Evolutionary conservation across 768 basidiomycete genomes (phyloP), one percentile per base, ranked within the genome.

Genomic region (Pleurotus pulmonarius): DNA sequence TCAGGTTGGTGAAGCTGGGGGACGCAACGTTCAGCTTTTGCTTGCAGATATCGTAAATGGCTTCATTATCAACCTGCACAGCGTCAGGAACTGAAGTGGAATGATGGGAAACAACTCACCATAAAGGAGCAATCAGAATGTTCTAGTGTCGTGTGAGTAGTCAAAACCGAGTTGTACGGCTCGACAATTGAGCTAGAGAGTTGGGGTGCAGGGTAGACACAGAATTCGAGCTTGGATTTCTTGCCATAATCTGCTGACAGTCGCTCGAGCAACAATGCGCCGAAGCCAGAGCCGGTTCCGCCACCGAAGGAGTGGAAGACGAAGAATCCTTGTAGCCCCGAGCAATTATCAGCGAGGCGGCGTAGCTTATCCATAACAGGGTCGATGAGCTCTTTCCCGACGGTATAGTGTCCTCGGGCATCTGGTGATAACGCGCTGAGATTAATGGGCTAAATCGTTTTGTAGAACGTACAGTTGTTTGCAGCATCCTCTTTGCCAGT

Each of bases 251-350:
- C 96, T 57, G 89, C 90, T 15, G 95, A 95, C 52, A 99, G 86
- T 62, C 91, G 87, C 76, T 98, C 96, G 58, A 99, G 86, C 52
- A 98, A 83, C 63, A 98, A 85, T 51, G 96, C 94, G 66, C 96
- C 96, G 69, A 99, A 96, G 62, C 96, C 96, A 57, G 96, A 99
- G 60, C 96, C 96, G 60, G 96, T 98, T 74, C 96, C 96, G 68
- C 96, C 96, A 72, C 96, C 96, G 72, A 99, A 98, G 48, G 96
- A 99, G 80, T 98, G 96, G 87, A 98, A 98, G 64, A 97, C 94
- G 70, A 98, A 98, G 82, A 98, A 99, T 59, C 96, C 96, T 73
- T 98, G 96, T 24, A 98, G 87, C 65, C 96, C 96, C 55, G 83
- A 81, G 78, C 96, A 98, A 80, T 95, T 95, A 73, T 99, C 96